A percentile compares a stretch with the other conserved stretches of the same genome.
These are phyloP conservation scores for Eucalyptus erythrocorys DNA, from an alignment of 345 rosid genomes.

Conservation along the genomic window DNA sequence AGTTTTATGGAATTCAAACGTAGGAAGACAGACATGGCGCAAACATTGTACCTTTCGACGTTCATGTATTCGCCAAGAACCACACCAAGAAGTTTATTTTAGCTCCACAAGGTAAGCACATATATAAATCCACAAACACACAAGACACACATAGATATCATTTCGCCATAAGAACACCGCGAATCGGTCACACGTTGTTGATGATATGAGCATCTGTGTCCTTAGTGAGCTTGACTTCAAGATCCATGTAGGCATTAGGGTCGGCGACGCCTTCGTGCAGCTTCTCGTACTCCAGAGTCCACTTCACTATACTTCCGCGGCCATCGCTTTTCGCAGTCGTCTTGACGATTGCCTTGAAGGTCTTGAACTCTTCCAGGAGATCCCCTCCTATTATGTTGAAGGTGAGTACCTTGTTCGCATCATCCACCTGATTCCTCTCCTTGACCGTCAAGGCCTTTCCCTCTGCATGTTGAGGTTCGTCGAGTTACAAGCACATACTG, in stretches of 20 bases:
- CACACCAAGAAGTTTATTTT: neutral
- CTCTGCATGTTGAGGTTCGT: neutral
- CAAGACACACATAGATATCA: neutral
- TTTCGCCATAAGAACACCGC: neutral
- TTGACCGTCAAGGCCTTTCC: neutral
- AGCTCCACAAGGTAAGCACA: neutral
- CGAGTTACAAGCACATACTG: neutral
- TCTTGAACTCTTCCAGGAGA: neutral
- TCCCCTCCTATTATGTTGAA: neutral
- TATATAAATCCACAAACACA: neutral
- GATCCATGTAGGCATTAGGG: neutral
- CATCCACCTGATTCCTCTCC: neutral
- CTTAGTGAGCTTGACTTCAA: neutral
- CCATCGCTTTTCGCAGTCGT: neutral
- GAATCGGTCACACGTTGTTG: neutral
- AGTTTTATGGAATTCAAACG: neutral
- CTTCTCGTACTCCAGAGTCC: conserved; percentile 9
- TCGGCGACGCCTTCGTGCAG: neutral
- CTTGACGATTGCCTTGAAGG: neutral
- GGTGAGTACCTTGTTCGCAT: neutral
- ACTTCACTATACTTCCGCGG: neutral
- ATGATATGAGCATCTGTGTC: neutral
- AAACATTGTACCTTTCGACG: neutral
- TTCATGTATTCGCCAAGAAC: neutral
- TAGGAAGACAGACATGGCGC: neutral